Percentiles rank a stretch among this genome's conserved stretches.
Conservation (phyloP, 2,329 filamentous ascomycete genomes). For the Pseudocercospora crystallina region DNA sequence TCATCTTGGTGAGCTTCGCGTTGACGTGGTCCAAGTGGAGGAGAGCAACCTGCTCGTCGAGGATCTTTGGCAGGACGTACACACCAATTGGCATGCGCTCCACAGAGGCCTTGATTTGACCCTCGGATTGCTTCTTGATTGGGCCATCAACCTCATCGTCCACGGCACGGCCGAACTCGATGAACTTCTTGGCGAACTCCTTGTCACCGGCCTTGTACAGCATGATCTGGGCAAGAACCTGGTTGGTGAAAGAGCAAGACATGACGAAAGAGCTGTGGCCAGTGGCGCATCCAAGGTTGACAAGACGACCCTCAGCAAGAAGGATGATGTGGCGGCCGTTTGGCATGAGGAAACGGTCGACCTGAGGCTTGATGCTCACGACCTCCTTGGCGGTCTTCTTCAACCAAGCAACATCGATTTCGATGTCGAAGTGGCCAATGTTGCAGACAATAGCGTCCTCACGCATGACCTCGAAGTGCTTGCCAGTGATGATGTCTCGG, state of each 20-base stretch:
- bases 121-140: constrained; percentile 50
- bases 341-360: constrained; percentile 95
- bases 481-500: constrained; percentile 91
- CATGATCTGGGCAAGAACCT: constrained; percentile 99
- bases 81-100: constrained; percentile 83
- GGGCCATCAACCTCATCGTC: constrained; percentile 33
- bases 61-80: constrained; percentile 97
- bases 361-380: constrained; percentile 99
- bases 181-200: constrained; percentile 87
- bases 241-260: constrained; percentile 99
- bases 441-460: constrained; percentile 99
- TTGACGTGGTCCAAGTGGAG: constrained; percentile 93
- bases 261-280: constrained; percentile 99
- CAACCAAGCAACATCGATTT: constrained; percentile 99
- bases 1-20: constrained; percentile 87
- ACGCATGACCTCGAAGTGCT: constrained; percentile 91
- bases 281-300: constrained; percentile 98
- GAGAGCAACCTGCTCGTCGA: constrained; percentile 96
- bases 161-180: constrained; percentile 72
- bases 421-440: constrained; percentile 99
- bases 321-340: constrained; percentile 97
- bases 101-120: constrained; percentile 53
- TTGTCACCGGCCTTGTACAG: constrained; percentile 90
- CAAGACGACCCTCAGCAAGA: constrained; percentile 94
- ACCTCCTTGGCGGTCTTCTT: constrained; percentile 93